phyloP scores from a whole-genome alignment of 2,329 filamentous ascomycete species.

The Pseudocercospora cruenta region DNA sequence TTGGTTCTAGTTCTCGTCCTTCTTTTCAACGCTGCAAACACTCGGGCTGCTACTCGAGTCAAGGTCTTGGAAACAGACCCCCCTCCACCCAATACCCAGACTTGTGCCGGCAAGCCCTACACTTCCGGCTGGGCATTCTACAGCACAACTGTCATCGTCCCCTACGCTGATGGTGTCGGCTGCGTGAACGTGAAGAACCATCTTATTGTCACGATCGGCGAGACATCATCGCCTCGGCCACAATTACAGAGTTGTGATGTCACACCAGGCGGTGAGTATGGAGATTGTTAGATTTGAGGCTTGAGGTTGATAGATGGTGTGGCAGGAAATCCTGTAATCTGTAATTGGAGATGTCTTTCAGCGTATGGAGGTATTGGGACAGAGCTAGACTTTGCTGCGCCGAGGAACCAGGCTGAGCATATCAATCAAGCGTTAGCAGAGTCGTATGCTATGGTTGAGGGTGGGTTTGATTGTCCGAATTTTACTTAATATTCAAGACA shows the following conservation, averaged over 20 bases:
- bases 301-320: too few relatives aligned
- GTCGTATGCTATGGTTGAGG: not conserved
- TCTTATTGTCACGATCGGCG: not conserved
- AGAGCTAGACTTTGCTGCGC: not conserved
- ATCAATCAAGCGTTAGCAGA: conserved; percentile 1
- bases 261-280: not conserved
- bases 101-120: not conserved
- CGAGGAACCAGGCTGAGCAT: not conserved
- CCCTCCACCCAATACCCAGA: not conserved
- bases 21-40: not conserved
- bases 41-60: not conserved
- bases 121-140: not conserved
- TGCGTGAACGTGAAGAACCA: not conserved
- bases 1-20: not conserved
- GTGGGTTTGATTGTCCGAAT: conserved; percentile 1
- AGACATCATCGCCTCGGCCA: not conserved
- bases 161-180: not conserved
- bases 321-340: not conserved
- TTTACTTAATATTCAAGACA: not conserved
- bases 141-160: not conserved
- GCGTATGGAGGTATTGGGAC: not conserved
- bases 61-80: not conserved
- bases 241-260: not conserved
- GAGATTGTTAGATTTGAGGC: too few relatives aligned
- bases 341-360: conserved; percentile 1